phyloP scores from a whole-genome alignment of 257 asterid species.

The Nicotiana tomentosiformis region DNA sequence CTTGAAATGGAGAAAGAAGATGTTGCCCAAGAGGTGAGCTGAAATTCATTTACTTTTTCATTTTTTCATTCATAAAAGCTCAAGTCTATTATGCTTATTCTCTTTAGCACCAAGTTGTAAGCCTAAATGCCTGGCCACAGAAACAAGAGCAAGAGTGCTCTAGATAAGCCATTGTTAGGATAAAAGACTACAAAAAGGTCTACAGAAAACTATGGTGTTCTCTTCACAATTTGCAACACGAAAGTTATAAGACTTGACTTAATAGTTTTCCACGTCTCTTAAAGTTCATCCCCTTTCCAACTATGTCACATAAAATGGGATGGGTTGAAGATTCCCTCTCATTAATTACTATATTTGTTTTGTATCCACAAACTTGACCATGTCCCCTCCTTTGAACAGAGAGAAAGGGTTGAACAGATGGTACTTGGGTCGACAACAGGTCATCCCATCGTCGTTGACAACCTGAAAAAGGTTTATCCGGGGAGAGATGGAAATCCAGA shows the following conservation, averaged over 20 bases:
- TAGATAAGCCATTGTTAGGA: too few relatives aligned
- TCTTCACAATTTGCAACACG: too few relatives aligned
- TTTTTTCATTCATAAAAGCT: neutral
- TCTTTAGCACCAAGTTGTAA: neutral
- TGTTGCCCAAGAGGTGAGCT: slow-evolving; percentile 72
- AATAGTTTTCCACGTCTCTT: too few relatives aligned
- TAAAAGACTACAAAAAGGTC: too few relatives aligned
- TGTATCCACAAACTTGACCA: slow-evolving; percentile 1
- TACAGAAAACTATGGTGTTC: too few relatives aligned
- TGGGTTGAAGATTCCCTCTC: neutral
- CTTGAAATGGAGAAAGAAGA: slow-evolving; percentile 77
- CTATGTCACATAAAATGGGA: too few relatives aligned
- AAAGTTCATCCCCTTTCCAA: too few relatives aligned
- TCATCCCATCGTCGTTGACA: slow-evolving; percentile 60
- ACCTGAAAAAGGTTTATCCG: slow-evolving; percentile 77
- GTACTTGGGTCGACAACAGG: slow-evolving; percentile 50
- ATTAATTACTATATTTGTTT: neutral
- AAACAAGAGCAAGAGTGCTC: too few relatives aligned
- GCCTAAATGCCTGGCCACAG: too few relatives aligned
- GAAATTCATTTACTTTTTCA: too few relatives aligned
- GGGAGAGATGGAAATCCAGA: slow-evolving; percentile 90
- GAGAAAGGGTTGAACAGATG: slow-evolving; percentile 80
- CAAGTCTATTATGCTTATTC: neutral
- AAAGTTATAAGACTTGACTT: too few relatives aligned
- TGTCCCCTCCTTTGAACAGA: slow-evolving; percentile 36